Evolutionary conservation across 2,329 filamentous ascomycete species (phyloP).

Genomic region (Talaromyces sp.): DNA sequence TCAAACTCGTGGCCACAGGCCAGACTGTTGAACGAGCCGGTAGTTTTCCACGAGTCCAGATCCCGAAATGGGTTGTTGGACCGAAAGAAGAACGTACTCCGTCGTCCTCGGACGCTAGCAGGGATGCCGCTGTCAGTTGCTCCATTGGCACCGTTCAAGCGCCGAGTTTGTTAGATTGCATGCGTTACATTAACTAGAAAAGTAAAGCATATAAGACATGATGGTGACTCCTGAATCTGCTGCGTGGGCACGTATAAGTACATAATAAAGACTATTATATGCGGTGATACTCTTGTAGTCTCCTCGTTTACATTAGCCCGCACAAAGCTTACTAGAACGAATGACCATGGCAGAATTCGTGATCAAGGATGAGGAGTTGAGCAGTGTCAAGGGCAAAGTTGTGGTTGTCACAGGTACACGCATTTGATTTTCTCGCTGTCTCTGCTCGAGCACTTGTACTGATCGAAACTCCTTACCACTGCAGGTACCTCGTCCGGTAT

Average conservation of each 20-base stretch:
- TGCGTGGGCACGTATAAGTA: background rate
- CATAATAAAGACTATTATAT: background rate
- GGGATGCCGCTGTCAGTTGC: background rate
- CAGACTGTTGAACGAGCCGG: background rate
- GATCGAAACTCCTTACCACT: background rate
- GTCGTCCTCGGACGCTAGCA: background rate
- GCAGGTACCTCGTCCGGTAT: slow-evolving; percentile 59
- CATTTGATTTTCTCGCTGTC: background rate
- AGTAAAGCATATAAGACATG: background rate
- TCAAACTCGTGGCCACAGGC: background rate
- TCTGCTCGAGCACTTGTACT: background rate
- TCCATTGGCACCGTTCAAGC: background rate
- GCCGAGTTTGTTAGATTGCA: background rate
- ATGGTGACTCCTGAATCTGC: background rate
- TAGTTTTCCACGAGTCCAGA: background rate
- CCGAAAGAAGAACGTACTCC: background rate
- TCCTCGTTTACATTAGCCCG: background rate
- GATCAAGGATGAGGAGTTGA: slow-evolving; percentile 46
- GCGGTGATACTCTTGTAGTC: background rate
- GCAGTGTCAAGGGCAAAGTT: slow-evolving; percentile 47
- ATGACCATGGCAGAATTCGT: slow-evolving; percentile 43
- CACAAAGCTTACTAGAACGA: background rate
- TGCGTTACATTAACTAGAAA: background rate
- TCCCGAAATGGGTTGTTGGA: background rate
- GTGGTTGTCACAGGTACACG: slow-evolving; percentile 51